These are phyloP conservation scores for Pichia gijzeniarum DNA, from an alignment of 805 yeast species.

Conservation along the genomic window DNA sequence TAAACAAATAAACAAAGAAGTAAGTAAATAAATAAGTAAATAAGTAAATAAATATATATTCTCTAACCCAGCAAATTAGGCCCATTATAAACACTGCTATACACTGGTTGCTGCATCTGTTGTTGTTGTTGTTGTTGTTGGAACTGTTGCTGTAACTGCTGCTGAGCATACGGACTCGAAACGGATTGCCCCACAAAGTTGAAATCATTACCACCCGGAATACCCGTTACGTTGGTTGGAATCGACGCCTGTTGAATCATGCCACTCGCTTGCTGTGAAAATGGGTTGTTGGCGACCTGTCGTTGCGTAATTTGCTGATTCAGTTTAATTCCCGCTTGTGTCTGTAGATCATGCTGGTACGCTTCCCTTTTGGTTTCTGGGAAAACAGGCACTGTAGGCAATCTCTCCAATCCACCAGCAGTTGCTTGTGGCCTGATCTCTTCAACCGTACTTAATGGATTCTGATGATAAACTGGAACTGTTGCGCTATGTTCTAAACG, in stretches of 20 bases:
- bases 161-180: constrained; percentile 1
- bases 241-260: constrained; percentile 5
- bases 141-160: constrained; percentile 5
- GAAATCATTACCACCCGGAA: background rate
- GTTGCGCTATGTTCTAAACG: constrained; percentile 23
- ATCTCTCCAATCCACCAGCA: constrained; percentile 65
- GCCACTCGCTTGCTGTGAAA: constrained; percentile 13
- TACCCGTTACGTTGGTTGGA: background rate
- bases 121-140: constrained; percentile 5
- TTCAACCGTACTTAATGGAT: constrained; percentile 13
- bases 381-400: constrained; percentile 63
- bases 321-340: constrained; percentile 7
- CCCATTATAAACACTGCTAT: constrained; percentile 23
- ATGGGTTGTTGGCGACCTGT: constrained; percentile 18
- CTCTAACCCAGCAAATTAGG: constrained; percentile 21
- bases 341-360: constrained; percentile 19
- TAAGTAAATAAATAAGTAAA: background rate
- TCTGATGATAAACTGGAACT: constrained; percentile 17
- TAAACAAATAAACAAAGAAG: background rate
- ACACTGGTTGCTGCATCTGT: constrained; percentile 8
- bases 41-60: background rate
- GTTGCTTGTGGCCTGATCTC: constrained; percentile 47
- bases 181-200: constrained; percentile 4
- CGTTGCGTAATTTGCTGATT: constrained; percentile 10
- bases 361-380: constrained; percentile 45